Evolutionary conservation across 1,139 yeast genomes (phyloP).

Genomic region (Blastobotrys persicus): DNA sequence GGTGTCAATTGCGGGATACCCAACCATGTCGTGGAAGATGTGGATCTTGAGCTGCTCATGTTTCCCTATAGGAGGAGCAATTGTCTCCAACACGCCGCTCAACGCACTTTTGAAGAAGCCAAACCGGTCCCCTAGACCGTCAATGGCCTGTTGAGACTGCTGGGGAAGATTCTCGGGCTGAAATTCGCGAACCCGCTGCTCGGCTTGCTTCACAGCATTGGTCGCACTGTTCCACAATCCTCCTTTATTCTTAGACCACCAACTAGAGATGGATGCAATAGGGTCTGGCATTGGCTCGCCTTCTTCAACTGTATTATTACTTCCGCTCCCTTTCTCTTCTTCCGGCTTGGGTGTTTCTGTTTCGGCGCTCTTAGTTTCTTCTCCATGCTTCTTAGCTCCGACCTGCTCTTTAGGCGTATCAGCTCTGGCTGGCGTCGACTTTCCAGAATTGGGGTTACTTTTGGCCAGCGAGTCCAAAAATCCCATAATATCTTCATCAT

Average conservation of each 20-base stretch:
- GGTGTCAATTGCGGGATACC: slow-evolving; percentile 63
- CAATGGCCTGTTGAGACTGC: slow-evolving; percentile 28
- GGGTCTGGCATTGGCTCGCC: slow-evolving; percentile 13
- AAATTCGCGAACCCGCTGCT: slow-evolving; percentile 40
- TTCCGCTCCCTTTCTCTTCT: slow-evolving; percentile 7
- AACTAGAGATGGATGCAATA: slow-evolving; percentile 34
- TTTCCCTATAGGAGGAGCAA: slow-evolving; percentile 53
- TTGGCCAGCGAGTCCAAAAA: slow-evolving; percentile 72
- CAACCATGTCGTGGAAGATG: slow-evolving; percentile 79
- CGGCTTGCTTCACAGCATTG: slow-evolving; percentile 59
- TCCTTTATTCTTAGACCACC: slow-evolving; percentile 52
- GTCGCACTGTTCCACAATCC: slow-evolving; percentile 61
- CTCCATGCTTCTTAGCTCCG: not conserved
- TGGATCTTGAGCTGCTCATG: slow-evolving; percentile 79
- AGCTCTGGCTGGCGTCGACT: slow-evolving; percentile 25
- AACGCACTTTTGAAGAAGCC: slow-evolving; percentile 41
- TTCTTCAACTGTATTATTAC: slow-evolving; percentile 16
- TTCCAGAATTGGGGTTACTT: slow-evolving; percentile 26
- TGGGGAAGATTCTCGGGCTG: slow-evolving; percentile 32
- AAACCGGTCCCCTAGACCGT: slow-evolving; percentile 28
- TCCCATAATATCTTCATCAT: slow-evolving; percentile 75
- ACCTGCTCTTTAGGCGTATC: not conserved
- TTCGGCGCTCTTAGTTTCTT: slow-evolving; percentile 8
- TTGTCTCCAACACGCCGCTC: slow-evolving; percentile 48
- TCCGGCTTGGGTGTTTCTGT: slow-evolving; percentile 4